Conservation (phyloP, 768 basidiomycete species). For the Lactarius deliciosus region DNA sequence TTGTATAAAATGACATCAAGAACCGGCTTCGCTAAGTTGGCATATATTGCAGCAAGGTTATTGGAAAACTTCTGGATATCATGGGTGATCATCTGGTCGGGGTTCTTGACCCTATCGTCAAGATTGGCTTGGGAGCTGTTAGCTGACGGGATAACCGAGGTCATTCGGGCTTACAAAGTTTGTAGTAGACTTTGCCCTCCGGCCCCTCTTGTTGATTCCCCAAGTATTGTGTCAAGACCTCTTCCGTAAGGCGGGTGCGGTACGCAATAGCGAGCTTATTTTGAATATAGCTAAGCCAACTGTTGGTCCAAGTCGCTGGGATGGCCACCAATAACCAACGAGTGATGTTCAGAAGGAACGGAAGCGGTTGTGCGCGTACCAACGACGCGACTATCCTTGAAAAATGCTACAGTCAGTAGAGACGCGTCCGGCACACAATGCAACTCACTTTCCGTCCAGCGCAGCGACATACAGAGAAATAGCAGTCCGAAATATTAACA, state of each 20-base stretch:
- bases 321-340: conserved; percentile 91
- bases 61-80: conserved; percentile 93
- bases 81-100: conserved; percentile 96
- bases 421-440: conserved; percentile 9
- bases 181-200: conserved; percentile 89
- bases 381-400: conserved; percentile 90
- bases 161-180: conserved; percentile 58
- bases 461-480: conserved; percentile 93
- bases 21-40: conserved; percentile 90
- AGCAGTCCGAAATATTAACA: conserved; percentile 86
- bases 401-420: conserved; percentile 2
- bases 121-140: conserved; percentile 62
- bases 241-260: conserved; percentile 78
- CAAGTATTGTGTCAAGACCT: conserved; percentile 82
- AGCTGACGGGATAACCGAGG: neutral
- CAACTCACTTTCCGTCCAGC: conserved; percentile 77
- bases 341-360: conserved; percentile 82
- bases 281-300: conserved; percentile 91
- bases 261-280: conserved; percentile 90
- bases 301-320: conserved; percentile 91
- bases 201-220: conserved; percentile 63
- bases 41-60: conserved; percentile 90
- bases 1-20: conserved; percentile 94
- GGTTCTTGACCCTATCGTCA: conserved; percentile 94
- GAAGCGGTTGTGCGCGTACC: conserved; percentile 76